Base-by-base conservation (phyloP, 306 rosid genomes). In the Prunus mongolica region DNA sequence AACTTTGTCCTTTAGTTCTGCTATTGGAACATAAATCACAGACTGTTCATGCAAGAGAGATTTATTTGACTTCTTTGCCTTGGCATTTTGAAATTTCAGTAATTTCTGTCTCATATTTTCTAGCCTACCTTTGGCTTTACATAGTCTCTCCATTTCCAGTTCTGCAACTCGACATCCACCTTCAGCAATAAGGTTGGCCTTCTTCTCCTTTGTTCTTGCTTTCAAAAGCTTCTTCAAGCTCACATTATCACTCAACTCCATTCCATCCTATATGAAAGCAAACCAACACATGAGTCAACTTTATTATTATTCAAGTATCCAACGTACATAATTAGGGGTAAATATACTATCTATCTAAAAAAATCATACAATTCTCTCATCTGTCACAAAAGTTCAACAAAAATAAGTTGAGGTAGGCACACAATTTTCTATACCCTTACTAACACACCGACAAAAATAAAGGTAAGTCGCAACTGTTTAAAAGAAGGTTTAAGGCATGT, bases 21-120 rank as follows among this genome's bases (percentile, higher is more conserved):
- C 96, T 71, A 76, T 81, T 4, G 99, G 99, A 52, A 95, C 93
- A 89, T 89, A 95, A 25, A 90, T 72, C 73, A 91, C 82, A 71
- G 73, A 64, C 55, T 78, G 82, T 58, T 65, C 85, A 57, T 76
- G 66, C 27, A 57, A 73, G 65, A 67, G 32, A 32, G 84, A 30
- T 74, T 56, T 83, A 76, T 73, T 54, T 27, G 83, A 84, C 74
- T 47, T 81, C 73, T 78, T 79, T 70, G 66, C 78, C 50, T 83
- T 84, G 67, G 20, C 61, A 50, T 54, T 83, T 75, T 79, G 87
- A 76, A 86, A 72, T 76, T 44, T 76, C 41, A 55, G 69, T 80
- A 89, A 74, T 77, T 78, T 86, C 77, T 80, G 90, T 84, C 74
- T 83, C 82, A 93, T 38, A 32, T 18, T 80, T 67, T 88, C 87